Percentiles rank a stretch among this genome's conserved stretches.
Conservation (phyloP, 371 early-diverging fungal species). For the Mortierella sp. region DNA sequence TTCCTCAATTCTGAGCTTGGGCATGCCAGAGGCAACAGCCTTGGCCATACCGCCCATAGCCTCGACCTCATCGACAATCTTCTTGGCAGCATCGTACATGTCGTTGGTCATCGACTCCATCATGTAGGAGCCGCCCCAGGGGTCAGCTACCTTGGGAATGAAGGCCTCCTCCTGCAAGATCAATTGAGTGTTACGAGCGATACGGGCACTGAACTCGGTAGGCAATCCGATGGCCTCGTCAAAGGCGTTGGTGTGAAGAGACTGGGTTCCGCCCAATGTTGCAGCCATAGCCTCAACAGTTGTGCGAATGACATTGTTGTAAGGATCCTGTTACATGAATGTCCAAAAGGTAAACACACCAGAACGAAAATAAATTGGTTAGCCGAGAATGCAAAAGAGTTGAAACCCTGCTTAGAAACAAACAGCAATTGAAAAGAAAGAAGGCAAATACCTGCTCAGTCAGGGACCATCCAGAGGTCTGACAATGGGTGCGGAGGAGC, state of each 20-base stretch:
- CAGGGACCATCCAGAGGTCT: conserved; percentile 92
- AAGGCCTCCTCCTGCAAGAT: conserved; percentile 88
- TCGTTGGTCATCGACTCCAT: conserved; percentile 90
- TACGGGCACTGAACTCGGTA: conserved; percentile 84
- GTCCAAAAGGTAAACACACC: not conserved
- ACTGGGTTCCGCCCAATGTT: conserved; percentile 89
- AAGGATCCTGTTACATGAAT: conserved; percentile 71
- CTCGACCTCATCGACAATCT: conserved; percentile 84
- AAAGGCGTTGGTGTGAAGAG: conserved; percentile 87
- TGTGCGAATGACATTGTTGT: conserved; percentile 90
- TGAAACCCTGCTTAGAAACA: not conserved
- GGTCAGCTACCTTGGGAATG: conserved; percentile 86
- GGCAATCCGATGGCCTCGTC: conserved; percentile 92
- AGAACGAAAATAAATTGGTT: not conserved
- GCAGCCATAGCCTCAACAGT: conserved; percentile 94
- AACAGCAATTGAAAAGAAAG: not conserved
- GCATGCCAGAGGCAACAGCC: conserved; percentile 90
- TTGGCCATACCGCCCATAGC: conserved; percentile 91
- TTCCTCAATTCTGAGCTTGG: conserved; percentile 89
- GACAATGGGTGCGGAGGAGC: conserved; percentile 88
- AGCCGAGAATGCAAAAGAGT: not conserved
- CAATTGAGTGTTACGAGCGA: conserved; percentile 91
- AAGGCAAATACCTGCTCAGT: conserved; percentile 75
- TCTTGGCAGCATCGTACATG: conserved; percentile 75
- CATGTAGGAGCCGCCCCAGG: conserved; percentile 93